Evolutionary conservation across 768 basidiomycete genomes (phyloP).

Genomic region (Trametes maxima): DNA sequence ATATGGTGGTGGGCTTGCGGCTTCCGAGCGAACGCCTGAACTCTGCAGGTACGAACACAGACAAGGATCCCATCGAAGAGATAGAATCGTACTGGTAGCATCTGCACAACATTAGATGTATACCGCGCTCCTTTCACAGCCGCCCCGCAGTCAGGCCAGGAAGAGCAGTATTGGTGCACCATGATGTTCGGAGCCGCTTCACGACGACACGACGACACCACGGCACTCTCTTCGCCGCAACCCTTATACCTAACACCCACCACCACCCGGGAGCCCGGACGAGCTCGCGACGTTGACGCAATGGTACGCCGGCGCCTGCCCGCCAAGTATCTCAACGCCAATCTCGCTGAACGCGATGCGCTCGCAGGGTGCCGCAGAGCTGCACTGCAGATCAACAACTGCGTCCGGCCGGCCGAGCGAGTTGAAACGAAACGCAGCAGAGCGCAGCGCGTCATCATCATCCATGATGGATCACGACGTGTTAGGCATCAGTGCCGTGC

Average conservation of each 20-base stretch:
- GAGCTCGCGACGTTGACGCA: slow-evolving; percentile 51
- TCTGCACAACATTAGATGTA: too few species aligned
- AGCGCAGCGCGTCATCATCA: not conserved
- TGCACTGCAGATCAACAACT: slow-evolving; percentile 57
- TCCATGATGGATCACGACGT: not conserved
- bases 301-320: slow-evolving; percentile 40
- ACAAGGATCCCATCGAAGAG: too few species aligned
- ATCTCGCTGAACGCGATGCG: slow-evolving; percentile 43
- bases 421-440: not conserved
- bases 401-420: not conserved
- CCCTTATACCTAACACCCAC: not conserved
- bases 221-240: not conserved
- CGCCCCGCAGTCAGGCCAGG: too few species aligned
- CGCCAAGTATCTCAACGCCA: slow-evolving; percentile 40
- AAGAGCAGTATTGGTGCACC: not conserved
- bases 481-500: not conserved
- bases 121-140: too few species aligned
- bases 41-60: too few species aligned
- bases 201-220: not conserved
- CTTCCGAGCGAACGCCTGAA: too few species aligned
- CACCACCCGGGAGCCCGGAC: slow-evolving; percentile 25
- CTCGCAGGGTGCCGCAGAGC: slow-evolving; percentile 47
- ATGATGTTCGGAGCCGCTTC: not conserved
- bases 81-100: too few species aligned
- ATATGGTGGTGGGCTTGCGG: too few species aligned